Evolutionary conservation across 495 filamentous ascomycete genomes (phyloP).

Genomic region (Lentithecium fluviatile): DNA sequence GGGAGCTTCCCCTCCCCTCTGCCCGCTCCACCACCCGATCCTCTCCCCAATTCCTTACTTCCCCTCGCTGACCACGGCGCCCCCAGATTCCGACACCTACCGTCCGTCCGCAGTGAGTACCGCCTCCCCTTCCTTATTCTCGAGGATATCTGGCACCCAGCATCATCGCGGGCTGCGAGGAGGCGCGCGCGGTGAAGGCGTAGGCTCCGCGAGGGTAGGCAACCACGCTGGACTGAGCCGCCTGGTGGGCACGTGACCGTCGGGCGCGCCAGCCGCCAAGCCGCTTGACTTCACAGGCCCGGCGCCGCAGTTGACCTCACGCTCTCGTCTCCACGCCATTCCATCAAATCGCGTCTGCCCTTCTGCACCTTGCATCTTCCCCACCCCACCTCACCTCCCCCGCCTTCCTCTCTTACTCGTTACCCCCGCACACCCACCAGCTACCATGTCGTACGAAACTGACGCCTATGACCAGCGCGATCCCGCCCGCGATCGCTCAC

Average conservation of each 20-base stretch:
- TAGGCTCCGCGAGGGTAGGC: neutral
- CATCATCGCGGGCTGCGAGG: neutral
- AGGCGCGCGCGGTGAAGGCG: neutral
- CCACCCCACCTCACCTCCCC: neutral
- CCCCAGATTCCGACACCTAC: slow-evolving; percentile 33
- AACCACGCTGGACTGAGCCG: too few relatives aligned
- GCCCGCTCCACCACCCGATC: neutral
- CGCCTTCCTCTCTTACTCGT: neutral
- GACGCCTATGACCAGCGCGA: slow-evolving; percentile 65
- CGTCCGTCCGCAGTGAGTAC: slow-evolving; percentile 32
- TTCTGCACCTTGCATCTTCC: neutral
- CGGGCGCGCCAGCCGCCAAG: slow-evolving; percentile 11
- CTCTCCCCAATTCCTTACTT: neutral
- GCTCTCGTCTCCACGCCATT: neutral
- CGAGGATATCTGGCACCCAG: neutral
- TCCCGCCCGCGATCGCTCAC: slow-evolving; percentile 75
- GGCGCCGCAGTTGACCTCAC: neutral
- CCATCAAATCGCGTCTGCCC: slow-evolving; percentile 4
- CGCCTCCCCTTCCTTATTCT: neutral
- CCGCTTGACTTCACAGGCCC: neutral
- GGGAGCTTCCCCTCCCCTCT: slow-evolving; percentile 2
- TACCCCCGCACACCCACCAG: neutral
- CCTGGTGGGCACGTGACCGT: slow-evolving; percentile 8
- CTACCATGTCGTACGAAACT: slow-evolving; percentile 33
- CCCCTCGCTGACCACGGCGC: slow-evolving; percentile 7